These are phyloP conservation scores for Xylogone sp. DNA, from an alignment of 2,329 filamentous ascomycete species.

Conservation along the genomic window DNA sequence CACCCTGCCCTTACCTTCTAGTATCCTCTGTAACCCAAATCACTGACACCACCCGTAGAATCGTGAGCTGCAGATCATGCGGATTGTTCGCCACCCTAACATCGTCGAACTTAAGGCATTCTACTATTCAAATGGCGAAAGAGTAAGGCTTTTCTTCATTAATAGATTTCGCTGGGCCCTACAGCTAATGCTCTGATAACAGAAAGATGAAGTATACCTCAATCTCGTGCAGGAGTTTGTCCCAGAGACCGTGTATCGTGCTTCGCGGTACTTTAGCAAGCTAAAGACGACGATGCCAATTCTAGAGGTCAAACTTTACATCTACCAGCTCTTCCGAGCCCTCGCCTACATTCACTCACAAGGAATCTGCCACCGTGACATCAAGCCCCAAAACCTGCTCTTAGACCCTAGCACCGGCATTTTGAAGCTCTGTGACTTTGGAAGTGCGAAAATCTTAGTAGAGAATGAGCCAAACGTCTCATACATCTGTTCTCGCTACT, in stretches of 20 bases:
- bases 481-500: slow-evolving; percentile 99
- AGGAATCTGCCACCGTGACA: slow-evolving; percentile 97
- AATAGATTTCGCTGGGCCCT: not conserved
- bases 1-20: too few species aligned
- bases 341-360: slow-evolving; percentile 98
- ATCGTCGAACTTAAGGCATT: slow-evolving; percentile 99
- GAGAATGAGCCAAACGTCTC: slow-evolving; percentile 99
- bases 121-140: slow-evolving; percentile 98
- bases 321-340: slow-evolving; percentile 97
- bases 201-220: slow-evolving; percentile 98
- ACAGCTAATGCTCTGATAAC: slow-evolving; percentile 13
- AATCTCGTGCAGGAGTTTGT: slow-evolving; percentile 98
- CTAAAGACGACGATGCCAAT: slow-evolving; percentile 99
- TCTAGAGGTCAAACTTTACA: slow-evolving; percentile 98
- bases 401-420: slow-evolving; percentile 88
- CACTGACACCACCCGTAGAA: slow-evolving; percentile 62
- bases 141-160: slow-evolving; percentile 54
- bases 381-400: slow-evolving; percentile 97
- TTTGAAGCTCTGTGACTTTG: slow-evolving; percentile 97
- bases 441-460: slow-evolving; percentile 96
- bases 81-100: slow-evolving; percentile 97
- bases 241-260: slow-evolving; percentile 96
- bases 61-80: slow-evolving; percentile 98
- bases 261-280: slow-evolving; percentile 99
- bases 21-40: slow-evolving; percentile 1